A percentile compares a stretch with the other conserved stretches of the same genome.
These are phyloP conservation scores for Betula pendula DNA, from an alignment of 306 rosid genomes.

Conservation along the genomic window DNA sequence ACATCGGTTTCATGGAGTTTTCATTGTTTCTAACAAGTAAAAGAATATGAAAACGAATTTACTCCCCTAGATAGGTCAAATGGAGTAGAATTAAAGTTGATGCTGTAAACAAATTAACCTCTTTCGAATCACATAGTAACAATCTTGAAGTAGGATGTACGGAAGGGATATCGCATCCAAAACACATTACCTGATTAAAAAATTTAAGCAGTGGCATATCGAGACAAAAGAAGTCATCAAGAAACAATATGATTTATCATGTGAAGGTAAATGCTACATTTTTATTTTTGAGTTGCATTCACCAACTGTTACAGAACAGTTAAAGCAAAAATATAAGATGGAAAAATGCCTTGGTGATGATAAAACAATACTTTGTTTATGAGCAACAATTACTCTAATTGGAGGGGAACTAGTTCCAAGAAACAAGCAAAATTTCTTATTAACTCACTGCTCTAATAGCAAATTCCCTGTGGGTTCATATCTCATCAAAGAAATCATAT, in stretches of 20 bases:
- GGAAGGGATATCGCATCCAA: neutral
- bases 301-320: neutral
- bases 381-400: slow-evolving; percentile 31
- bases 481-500: slow-evolving; percentile 39
- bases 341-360: neutral
- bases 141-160: neutral
- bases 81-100: neutral
- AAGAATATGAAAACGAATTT: too few species aligned
- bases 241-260: neutral
- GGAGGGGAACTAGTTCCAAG: slow-evolving; percentile 32
- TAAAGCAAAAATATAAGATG: slow-evolving; percentile 1
- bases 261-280: neutral
- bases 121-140: neutral
- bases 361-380: slow-evolving; percentile 22
- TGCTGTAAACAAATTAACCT: neutral
- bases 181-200: neutral
- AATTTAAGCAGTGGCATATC: neutral
- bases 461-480: slow-evolving; percentile 43
- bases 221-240: neutral
- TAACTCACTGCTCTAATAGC: slow-evolving; percentile 47
- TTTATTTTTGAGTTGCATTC: neutral
- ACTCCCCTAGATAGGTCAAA: neutral
- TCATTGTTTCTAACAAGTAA: neutral
- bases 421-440: slow-evolving; percentile 73
- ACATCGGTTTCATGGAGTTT: neutral